phyloP scores from a whole-genome alignment of 2,329 filamentous ascomycete genomes.

The Aureobasidium musti region DNA sequence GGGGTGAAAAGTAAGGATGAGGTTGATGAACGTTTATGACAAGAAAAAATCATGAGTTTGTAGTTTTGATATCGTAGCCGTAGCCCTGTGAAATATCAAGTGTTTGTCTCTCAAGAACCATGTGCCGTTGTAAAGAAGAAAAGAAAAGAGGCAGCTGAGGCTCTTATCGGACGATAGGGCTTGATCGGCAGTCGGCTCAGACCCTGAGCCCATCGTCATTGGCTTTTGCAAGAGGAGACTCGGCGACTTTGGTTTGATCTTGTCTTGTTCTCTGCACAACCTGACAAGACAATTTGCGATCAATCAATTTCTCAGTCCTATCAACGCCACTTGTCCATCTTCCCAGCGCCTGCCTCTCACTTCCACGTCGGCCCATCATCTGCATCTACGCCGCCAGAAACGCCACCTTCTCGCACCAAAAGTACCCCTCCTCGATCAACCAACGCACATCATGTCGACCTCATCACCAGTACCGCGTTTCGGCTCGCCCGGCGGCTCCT shows the following conservation, averaged over 20 bases:
- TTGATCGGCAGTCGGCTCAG: conserved; percentile 13
- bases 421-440: neutral
- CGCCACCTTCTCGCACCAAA: neutral
- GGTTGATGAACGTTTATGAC: neutral
- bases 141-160: neutral
- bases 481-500: conserved; percentile 35
- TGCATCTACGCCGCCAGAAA: neutral
- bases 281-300: neutral
- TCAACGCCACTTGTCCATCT: neutral
- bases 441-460: conserved; percentile 22
- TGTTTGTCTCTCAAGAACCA: neutral
- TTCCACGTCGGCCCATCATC: neutral
- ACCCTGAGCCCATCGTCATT: conserved; percentile 10
- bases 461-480: conserved; percentile 25
- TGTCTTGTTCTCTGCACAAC: conserved; percentile 4
- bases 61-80: neutral
- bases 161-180: conserved; percentile 12
- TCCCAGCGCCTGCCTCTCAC: neutral
- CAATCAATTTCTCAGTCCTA: neutral
- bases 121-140: neutral
- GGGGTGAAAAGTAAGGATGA: conserved; percentile 21
- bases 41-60: neutral
- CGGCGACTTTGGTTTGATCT: neutral
- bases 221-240: neutral
- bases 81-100: neutral